Conservation (phyloP, 208 protist genomes). For the Acanthamoeba sp. region DNA sequence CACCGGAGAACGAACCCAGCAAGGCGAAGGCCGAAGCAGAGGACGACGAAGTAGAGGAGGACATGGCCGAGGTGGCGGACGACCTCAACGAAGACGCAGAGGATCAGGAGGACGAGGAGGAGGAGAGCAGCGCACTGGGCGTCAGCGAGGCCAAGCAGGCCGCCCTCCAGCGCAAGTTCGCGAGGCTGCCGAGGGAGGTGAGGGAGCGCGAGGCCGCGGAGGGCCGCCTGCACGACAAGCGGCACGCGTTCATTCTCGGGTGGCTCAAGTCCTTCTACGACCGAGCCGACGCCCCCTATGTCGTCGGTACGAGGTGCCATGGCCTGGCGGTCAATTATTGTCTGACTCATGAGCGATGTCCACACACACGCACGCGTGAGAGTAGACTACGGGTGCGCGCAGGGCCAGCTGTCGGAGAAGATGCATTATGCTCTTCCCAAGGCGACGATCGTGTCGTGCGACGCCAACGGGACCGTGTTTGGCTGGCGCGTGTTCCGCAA, state of each 20-base stretch:
- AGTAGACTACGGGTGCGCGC: constrained; percentile 11
- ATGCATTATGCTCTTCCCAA: constrained; percentile 14
- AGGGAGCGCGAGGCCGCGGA: neutral
- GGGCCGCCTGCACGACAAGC: constrained; percentile 27
- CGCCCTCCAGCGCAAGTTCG: neutral
- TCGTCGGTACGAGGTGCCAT: constrained; percentile 1
- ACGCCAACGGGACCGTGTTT: constrained; percentile 16
- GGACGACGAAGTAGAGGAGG: neutral
- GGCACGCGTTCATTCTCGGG: neutral
- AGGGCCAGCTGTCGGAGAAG: constrained; percentile 35
- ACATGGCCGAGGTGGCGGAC: neutral
- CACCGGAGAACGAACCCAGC: neutral
- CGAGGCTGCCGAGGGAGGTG: neutral
- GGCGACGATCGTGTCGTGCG: neutral
- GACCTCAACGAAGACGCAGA: neutral
- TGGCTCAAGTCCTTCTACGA: constrained; percentile 10
- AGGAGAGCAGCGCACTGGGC: neutral
- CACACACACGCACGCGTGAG: neutral
- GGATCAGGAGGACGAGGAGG: neutral
- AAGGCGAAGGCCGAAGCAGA: neutral
- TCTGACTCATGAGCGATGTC: neutral
- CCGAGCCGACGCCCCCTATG: neutral
- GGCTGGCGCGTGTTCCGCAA: constrained; percentile 20
- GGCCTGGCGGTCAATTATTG: neutral
- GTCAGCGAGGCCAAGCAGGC: neutral